A percentile compares a stretch with the other conserved stretches of the same genome.
phyloP scores from a whole-genome alignment of 768 basidiomycete species.

The Stropharia rugosoannulata region DNA sequence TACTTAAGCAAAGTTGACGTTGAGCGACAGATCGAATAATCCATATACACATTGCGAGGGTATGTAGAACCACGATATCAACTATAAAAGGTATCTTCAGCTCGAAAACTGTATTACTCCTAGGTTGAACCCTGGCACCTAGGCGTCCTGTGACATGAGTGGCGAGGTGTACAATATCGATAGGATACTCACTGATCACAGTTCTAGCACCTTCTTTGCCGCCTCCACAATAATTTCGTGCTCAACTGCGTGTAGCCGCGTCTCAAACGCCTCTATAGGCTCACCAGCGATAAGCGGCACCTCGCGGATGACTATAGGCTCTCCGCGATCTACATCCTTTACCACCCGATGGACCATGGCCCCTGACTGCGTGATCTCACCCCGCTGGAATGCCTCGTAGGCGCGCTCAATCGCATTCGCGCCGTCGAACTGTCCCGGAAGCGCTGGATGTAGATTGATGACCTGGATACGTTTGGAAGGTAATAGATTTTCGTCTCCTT shows the following conservation, averaged over 20 bases:
- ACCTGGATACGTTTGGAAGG: slow-evolving; percentile 56
- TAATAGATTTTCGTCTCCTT: slow-evolving; percentile 32
- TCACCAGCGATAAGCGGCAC: slow-evolving; percentile 76
- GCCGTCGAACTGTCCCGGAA: slow-evolving; percentile 96
- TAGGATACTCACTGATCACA: slow-evolving; percentile 22
- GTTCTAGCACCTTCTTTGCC: slow-evolving; percentile 66
- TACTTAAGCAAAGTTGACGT: not conserved
- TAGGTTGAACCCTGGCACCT: too few relatives aligned
- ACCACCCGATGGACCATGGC: slow-evolving; percentile 95
- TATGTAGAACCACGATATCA: not conserved
- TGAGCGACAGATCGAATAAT: not conserved
- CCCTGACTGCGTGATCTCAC: slow-evolving; percentile 77
- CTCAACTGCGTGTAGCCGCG: slow-evolving; percentile 77
- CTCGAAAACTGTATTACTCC: not conserved
- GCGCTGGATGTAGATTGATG: slow-evolving; percentile 95
- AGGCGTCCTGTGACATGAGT: too few relatives aligned
- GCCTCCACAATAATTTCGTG: slow-evolving; percentile 92
- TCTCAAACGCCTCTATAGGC: slow-evolving; percentile 67
- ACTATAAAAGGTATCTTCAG: not conserved
- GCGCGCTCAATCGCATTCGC: slow-evolving; percentile 89
- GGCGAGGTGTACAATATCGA: not conserved
- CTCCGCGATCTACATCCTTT: slow-evolving; percentile 89
- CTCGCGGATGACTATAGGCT: slow-evolving; percentile 80
- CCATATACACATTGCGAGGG: not conserved
- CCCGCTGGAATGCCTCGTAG: slow-evolving; percentile 82